Base-by-base conservation (phyloP, 2,329 filamentous ascomycete species). In the Ophiosphaerella herpotricha region DNA sequence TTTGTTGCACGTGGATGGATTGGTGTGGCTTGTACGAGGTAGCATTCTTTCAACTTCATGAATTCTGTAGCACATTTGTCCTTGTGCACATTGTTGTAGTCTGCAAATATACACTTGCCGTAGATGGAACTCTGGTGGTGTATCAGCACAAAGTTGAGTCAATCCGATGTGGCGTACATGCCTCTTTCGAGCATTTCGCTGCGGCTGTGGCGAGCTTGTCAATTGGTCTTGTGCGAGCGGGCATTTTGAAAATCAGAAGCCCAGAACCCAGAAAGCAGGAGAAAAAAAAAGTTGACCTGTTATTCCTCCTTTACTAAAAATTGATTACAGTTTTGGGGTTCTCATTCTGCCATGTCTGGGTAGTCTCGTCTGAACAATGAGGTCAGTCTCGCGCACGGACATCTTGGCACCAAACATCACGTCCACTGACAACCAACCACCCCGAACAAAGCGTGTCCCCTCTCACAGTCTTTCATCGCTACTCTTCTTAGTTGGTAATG, bases 51-150 rank as follows among this genome's bases (percentile, higher is more conserved):
- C 41, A 97, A 73, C 58, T 78, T 85, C 74, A 94, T 78, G 62
- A 99, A 97, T 68, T 97, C 91, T 50, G 85, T 85, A 4, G 82
- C 80, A 68, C 94, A 99, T 79, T 94, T 94, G 69, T 97, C 90
- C 70, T 96, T 96, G 63, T 91, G 84, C 3, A 96, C 85, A 4
- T 91, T 85, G 68, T 93, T 93, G 75, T 96, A 97, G 69, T 97
- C 93, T 34, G 85, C 84, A 43, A 93, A 83, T 57, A 99, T 86
- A 71, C 94, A 99, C 79, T 91, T 92, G 60, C 93, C 94, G 68
- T 97, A 99, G 11, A 84, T 79, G 2, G 90, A 81, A 44, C 90
- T 88, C 93, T 97, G 23, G 5, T 33, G 16, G 24, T 35, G 1
- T 42, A 14, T 38, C 29, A 36, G 18, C 26, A 14, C 16, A 35